Percentiles rank a stretch among this genome's conserved stretches.
phyloP scores from a whole-genome alignment of 2,329 filamentous ascomycete genomes.

The Colletotrichum kahawae region DNA sequence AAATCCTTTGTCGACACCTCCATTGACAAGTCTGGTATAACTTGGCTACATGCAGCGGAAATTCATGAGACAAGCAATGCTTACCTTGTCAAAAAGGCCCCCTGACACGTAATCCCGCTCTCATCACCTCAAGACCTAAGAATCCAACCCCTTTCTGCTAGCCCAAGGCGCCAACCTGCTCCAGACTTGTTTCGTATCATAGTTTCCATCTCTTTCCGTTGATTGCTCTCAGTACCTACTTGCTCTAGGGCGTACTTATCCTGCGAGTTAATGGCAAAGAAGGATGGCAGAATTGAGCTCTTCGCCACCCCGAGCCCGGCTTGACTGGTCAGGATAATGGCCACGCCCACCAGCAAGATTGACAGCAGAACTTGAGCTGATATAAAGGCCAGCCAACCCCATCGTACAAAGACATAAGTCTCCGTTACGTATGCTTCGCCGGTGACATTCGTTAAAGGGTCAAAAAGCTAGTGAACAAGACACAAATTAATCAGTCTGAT shows the following conservation, averaged over 20 bases:
- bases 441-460: neutral
- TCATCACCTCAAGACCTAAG: neutral
- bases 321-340: conserved; percentile 2
- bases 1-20: no score
- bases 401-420: conserved; percentile 19
- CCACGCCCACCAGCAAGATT: conserved; percentile 7
- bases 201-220: neutral
- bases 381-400: conserved; percentile 23
- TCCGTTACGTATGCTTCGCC: neutral
- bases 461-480: neutral
- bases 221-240: neutral
- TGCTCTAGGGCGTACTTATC: neutral
- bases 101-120: neutral
- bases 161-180: neutral
- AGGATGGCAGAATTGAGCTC: neutral
- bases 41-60: no score
- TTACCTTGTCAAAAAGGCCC: no score
- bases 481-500: neutral
- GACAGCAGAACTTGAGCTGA: conserved; percentile 21
- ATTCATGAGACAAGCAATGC: no score
- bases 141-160: neutral
- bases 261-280: neutral
- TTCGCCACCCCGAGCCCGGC: conserved; percentile 23
- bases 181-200: neutral
- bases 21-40: no score